Percentiles rank a stretch among this genome's conserved stretches.
These are phyloP conservation scores for Stevia rebaudiana DNA, from an alignment of 140 eudicot genomes.

Conservation along the genomic window DNA sequence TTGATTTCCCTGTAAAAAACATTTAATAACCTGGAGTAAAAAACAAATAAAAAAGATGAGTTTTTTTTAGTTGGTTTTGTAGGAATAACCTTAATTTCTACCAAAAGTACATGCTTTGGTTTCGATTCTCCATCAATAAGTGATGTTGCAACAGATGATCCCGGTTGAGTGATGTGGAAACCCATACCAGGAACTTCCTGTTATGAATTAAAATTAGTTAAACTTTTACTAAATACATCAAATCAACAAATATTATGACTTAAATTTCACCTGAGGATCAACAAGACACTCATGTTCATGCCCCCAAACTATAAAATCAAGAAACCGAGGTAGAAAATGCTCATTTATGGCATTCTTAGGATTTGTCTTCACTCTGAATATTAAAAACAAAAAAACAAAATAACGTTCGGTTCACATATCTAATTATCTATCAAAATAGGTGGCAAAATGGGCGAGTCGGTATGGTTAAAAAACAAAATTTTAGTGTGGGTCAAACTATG, in stretches of 20 bases:
- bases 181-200: conserved; percentile 99
- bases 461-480: not conserved
- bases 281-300: conserved; percentile 98
- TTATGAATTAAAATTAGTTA: conserved; percentile 28
- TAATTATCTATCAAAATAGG: not conserved
- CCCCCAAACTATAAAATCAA: conserved; percentile 97
- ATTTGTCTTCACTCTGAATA: conserved; percentile 82
- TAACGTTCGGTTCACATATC: conserved; percentile 11
- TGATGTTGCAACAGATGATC: conserved; percentile 97
- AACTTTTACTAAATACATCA: not conserved
- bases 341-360: conserved; percentile 98
- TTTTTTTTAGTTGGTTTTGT: not conserved
- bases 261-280: conserved; percentile 76
- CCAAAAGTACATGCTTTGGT: conserved; percentile 86
- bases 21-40: not conserved
- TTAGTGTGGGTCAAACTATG: not conserved
- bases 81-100: conserved; percentile 78
- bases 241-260: not conserved
- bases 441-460: not conserved
- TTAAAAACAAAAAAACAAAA: not conserved
- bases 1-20: conserved; percentile 73
- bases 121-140: conserved; percentile 94
- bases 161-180: conserved; percentile 98
- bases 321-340: conserved; percentile 87
- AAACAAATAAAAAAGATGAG: not conserved